Evolutionary conservation across 2,329 filamentous ascomycete species (phyloP), one percentile per base, ranked within the genome.

Genomic region (Parastagonospora nodorum): DNA sequence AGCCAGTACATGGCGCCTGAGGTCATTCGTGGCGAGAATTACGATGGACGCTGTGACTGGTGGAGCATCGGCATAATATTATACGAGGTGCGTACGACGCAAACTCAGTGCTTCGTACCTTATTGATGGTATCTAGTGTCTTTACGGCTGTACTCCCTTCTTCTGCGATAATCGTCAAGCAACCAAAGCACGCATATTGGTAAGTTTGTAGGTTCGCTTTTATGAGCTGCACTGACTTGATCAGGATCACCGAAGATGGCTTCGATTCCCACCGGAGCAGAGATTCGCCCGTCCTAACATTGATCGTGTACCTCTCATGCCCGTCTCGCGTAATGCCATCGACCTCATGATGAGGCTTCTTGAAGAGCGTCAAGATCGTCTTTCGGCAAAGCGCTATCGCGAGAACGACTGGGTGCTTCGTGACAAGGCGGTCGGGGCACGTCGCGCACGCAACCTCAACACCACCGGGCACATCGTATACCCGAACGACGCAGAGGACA

Each of bases 1-100:
- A 96, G 92, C 70, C 93, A 97, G 69, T 97, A 97, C 77, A 97
- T 97, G 94, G 93, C 94, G 0, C 93, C 93, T 2, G 94, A 97
- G 77, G 90, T 97, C 14, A 87, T 97, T 50, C 80, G 83, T 58
- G 90, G 92, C 27, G 83, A 91, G 42, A 77, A 82, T 32, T 97
- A 97, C 72, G 94, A 97, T 74, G 93, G 90, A 28, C 83, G 93
- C 67, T 97, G 93, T 75, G 93, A 97, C 75, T 97, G 84, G 91
- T 97, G 90, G 93, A 97, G 92, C 75, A 84, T 97, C 62, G 93
- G 92, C 45, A 86, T 97, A 68, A 97, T 97, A 67, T 75, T 97
- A 49, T 97, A 90, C 67, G 93, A 97, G 74, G 83, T 83, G 63
- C 47, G 68, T 57, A 12, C 11, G 14, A 27, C 14, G 24, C 24